Percentiles rank a stretch among this genome's conserved stretches.
Conservation (phyloP, 2,329 filamentous ascomycete genomes). For the Aspergillus ochraceus region DNA sequence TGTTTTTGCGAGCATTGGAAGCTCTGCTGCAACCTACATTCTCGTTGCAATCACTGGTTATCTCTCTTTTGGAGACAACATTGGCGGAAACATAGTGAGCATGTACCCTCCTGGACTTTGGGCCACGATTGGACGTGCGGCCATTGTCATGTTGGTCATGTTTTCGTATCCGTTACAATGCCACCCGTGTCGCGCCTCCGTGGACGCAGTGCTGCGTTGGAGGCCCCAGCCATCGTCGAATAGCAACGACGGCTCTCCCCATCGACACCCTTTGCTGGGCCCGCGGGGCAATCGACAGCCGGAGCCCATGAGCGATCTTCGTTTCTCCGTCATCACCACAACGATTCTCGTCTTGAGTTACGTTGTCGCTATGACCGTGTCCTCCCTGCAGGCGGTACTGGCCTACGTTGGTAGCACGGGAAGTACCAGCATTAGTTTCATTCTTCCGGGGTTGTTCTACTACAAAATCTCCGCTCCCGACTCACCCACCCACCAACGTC, state of each 20-base stretch:
- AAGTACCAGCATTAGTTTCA: conserved; percentile 94
- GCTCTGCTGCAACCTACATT: conserved; percentile 82
- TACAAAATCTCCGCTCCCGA: conserved; percentile 96
- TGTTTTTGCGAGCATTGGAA: conserved; percentile 79
- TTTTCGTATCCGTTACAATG: conserved; percentile 96
- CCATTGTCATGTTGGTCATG: conserved; percentile 92
- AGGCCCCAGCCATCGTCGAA: conserved; percentile 55
- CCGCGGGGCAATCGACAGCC: conserved; percentile 44
- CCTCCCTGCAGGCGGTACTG: conserved; percentile 83
- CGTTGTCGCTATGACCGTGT: conserved; percentile 85
- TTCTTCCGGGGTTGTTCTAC: conserved; percentile 93
- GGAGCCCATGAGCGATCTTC: conserved; percentile 75
- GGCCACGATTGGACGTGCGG: conserved; percentile 89
- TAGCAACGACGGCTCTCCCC: conserved; percentile 44
- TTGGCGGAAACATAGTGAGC: conserved; percentile 88
- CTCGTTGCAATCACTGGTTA: conserved; percentile 94
- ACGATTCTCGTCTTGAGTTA: conserved; percentile 82
- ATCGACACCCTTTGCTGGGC: conserved; percentile 44
- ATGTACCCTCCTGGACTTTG: conserved; percentile 81
- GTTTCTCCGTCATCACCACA: conserved; percentile 88
- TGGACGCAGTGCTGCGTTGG: conserved; percentile 95
- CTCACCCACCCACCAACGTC: conserved; percentile 77
- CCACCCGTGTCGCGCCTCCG: conserved; percentile 91
- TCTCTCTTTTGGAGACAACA: conserved; percentile 86
- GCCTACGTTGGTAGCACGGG: conserved; percentile 95